Conservation (phyloP, 208 protist species). For the Wallacemonas rigidus region DNA sequence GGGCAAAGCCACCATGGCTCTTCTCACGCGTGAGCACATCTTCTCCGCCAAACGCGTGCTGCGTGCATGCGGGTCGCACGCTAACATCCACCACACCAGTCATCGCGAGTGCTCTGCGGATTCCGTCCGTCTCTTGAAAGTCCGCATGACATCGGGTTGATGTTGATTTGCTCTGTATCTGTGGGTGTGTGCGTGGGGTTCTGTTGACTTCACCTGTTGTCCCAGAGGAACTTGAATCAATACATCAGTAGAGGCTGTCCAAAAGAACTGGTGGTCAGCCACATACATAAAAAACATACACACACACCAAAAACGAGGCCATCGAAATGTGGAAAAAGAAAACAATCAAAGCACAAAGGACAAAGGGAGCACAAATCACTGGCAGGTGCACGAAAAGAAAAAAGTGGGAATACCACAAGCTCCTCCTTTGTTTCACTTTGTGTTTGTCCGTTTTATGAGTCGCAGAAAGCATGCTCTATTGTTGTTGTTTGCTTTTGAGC, state of each 20-base stretch:
- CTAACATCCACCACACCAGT: too few relatives aligned
- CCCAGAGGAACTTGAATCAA: background rate
- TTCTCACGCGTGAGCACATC: too few relatives aligned
- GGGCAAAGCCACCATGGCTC: too few relatives aligned
- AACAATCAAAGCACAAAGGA: background rate
- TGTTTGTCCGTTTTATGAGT: conserved; percentile 9
- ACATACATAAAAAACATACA: conserved; percentile 4
- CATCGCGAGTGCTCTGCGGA: too few relatives aligned
- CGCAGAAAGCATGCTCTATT: background rate
- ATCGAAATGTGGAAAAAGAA: conserved; percentile 13
- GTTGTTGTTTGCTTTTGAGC: background rate
- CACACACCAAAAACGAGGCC: background rate
- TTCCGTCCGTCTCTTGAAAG: too few relatives aligned
- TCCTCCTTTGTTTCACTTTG: background rate
- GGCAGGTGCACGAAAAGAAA: background rate
- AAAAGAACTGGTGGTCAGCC: background rate
- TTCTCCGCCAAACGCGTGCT: too few relatives aligned
- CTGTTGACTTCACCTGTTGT: background rate
- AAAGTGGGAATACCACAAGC: conserved; percentile 9
- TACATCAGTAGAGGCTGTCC: background rate
- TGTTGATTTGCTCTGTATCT: background rate
- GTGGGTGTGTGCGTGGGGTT: background rate
- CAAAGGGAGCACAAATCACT: background rate
- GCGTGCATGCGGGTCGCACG: too few relatives aligned
- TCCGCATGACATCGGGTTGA: too few relatives aligned